phyloP scores from a whole-genome alignment of 1,284 basidiomycete species.

The Puccinia triticina region DNA sequence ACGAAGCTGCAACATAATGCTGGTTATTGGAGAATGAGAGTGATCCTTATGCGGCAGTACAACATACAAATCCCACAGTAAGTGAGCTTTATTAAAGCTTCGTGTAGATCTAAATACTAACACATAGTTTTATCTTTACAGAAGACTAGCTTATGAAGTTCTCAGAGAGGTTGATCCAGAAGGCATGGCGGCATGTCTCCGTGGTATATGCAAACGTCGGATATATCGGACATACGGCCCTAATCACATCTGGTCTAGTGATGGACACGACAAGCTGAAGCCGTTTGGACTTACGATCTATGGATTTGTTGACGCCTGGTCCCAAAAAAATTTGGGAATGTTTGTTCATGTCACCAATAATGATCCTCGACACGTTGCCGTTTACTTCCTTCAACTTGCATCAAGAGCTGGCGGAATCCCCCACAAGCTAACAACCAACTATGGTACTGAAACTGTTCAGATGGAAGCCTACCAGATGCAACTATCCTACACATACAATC shows the following conservation, averaged over 20 bases:
- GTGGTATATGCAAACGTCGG: neutral
- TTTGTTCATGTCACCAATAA: conserved; percentile 28
- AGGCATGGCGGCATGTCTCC: neutral
- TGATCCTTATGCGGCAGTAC: neutral
- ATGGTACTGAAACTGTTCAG: neutral
- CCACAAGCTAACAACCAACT: neutral
- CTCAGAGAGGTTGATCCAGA: neutral
- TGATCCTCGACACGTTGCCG: neutral
- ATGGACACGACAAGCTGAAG: conserved; percentile 15
- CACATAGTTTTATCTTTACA: too few species aligned
- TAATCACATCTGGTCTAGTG: neutral
- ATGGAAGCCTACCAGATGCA: neutral
- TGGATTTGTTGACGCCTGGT: conserved; percentile 22
- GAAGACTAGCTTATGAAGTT: too few species aligned
- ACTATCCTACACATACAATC: neutral
- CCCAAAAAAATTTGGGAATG: conserved; percentile 10
- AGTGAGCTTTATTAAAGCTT: too few species aligned
- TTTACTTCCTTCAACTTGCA: conserved; percentile 11
- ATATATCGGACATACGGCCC: neutral
- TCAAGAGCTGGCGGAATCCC: neutral
- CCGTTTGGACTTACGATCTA: neutral
- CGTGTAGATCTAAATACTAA: too few species aligned
- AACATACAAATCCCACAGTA: too few species aligned
- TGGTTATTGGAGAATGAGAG: neutral
- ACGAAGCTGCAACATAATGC: neutral